Evolutionary conservation across 306 rosid species (phyloP).

Genomic region (Fragaria iinumae): DNA sequence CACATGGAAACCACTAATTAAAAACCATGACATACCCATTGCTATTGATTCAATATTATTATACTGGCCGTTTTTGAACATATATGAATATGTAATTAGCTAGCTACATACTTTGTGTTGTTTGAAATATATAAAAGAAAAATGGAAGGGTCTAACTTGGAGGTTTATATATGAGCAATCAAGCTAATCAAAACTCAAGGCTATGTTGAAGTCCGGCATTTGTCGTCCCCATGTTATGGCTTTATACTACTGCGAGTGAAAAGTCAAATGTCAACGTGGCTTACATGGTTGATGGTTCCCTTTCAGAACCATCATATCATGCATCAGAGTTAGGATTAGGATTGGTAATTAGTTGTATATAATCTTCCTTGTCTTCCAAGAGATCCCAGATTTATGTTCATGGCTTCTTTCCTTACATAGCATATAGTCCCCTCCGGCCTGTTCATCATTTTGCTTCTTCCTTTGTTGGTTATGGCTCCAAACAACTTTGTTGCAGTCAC

Average conservation of each 20-base stretch:
- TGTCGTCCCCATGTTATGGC: not conserved
- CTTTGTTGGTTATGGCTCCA: constrained; percentile 55
- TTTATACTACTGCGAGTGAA: not conserved
- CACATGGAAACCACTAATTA: not conserved
- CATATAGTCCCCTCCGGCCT: constrained; percentile 1
- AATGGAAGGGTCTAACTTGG: not conserved
- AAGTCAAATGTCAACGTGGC: not conserved
- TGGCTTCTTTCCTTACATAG: constrained; percentile 13
- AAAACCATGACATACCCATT: constrained; percentile 2
- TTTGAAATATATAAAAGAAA: not conserved
- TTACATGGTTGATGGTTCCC: not conserved
- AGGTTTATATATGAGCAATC: not conserved
- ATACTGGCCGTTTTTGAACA: not conserved
- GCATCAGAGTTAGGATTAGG: not conserved
- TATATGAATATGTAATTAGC: not conserved
- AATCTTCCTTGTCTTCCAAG: not conserved
- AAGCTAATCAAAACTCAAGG: too few relatives aligned
- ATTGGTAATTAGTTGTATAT: not conserved
- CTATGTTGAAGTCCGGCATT: not conserved
- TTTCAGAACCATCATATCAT: not conserved
- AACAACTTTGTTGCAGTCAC: constrained; percentile 48
- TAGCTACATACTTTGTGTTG: not conserved
- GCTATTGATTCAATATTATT: not conserved
- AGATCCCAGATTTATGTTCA: constrained; percentile 20
- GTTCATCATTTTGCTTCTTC: constrained; percentile 10